These are phyloP conservation scores for Mucuna pruriens DNA, from an alignment of 306 rosid genomes.

Conservation along the genomic window DNA sequence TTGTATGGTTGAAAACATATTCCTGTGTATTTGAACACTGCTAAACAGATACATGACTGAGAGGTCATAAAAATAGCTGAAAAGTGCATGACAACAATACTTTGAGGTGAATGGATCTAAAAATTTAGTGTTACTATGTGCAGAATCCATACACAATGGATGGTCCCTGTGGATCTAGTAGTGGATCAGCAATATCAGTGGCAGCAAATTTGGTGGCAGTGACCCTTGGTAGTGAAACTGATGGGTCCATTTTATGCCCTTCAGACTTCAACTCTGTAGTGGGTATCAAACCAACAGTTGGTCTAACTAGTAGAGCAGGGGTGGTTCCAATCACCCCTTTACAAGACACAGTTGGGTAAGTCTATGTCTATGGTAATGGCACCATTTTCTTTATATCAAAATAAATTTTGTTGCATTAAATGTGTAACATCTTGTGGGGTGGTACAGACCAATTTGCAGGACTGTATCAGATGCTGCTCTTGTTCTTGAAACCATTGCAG, in stretches of 20 bases:
- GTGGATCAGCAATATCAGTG: slow-evolving; percentile 68
- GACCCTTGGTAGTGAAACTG: slow-evolving; percentile 62
- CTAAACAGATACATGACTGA: background rate
- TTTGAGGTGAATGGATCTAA: background rate
- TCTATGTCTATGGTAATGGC: background rate
- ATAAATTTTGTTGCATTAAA: background rate
- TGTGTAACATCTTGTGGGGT: slow-evolving; percentile 27
- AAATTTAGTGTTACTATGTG: background rate
- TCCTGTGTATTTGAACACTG: too few species aligned
- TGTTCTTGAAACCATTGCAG: slow-evolving; percentile 68
- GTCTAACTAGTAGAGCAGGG: slow-evolving; percentile 79
- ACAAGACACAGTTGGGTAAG: slow-evolving; percentile 75
- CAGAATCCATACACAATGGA: slow-evolving; percentile 58
- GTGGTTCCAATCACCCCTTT: slow-evolving; percentile 66
- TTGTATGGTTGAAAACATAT: too few species aligned
- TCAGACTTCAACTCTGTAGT: slow-evolving; percentile 52
- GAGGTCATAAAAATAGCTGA: background rate
- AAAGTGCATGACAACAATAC: background rate
- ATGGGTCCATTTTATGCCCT: slow-evolving; percentile 69
- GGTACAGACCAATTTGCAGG: slow-evolving; percentile 66
- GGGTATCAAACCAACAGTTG: slow-evolving; percentile 71
- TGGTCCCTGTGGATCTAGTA: slow-evolving; percentile 65
- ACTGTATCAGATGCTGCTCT: slow-evolving; percentile 68
- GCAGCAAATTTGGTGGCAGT: slow-evolving; percentile 71
- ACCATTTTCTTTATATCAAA: background rate